Evolutionary conservation across 768 basidiomycete species (phyloP).

Genomic region (Suillus discolor): DNA sequence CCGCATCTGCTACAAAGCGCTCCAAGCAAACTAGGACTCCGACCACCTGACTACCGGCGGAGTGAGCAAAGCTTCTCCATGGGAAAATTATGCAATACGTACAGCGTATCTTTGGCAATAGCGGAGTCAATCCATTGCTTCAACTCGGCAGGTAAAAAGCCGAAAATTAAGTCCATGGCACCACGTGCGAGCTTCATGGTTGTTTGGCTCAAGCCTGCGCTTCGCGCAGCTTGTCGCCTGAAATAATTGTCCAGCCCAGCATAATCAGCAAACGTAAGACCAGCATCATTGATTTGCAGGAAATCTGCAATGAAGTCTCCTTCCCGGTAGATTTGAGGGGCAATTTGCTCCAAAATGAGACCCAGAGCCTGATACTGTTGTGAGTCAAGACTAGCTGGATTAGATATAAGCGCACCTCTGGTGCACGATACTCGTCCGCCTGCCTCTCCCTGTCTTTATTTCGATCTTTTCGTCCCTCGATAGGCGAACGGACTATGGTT

Average conservation of each 20-base stretch:
- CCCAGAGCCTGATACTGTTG: slow-evolving; percentile 63
- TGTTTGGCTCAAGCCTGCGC: slow-evolving; percentile 62
- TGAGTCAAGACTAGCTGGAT: neutral
- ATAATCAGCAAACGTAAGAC: slow-evolving; percentile 93
- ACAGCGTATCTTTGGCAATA: slow-evolving; percentile 78
- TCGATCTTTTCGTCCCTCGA: slow-evolving; percentile 49
- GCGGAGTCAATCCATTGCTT: slow-evolving; percentile 85
- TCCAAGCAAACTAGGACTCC: slow-evolving; percentile 83
- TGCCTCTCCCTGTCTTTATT: slow-evolving; percentile 54
- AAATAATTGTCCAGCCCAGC: slow-evolving; percentile 95
- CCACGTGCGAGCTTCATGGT: slow-evolving; percentile 83
- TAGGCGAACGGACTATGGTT: slow-evolving; percentile 79
- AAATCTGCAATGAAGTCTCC: slow-evolving; percentile 90
- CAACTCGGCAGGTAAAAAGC: slow-evolving; percentile 83
- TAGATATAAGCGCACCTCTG: slow-evolving; percentile 56
- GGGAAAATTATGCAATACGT: slow-evolving; percentile 26
- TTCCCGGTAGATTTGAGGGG: slow-evolving; percentile 77
- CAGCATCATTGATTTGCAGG: slow-evolving; percentile 86
- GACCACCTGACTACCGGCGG: slow-evolving; percentile 68
- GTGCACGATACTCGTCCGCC: slow-evolving; percentile 60
- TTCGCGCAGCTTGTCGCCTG: slow-evolving; percentile 83
- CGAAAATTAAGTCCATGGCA: slow-evolving; percentile 94
- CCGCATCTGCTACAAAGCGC: slow-evolving; percentile 72
- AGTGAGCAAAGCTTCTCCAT: slow-evolving; percentile 11
- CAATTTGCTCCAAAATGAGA: slow-evolving; percentile 74